These are phyloP conservation scores for Trichoderma virens DNA, from an alignment of 495 filamentous ascomycete species.

Conservation along the genomic window DNA sequence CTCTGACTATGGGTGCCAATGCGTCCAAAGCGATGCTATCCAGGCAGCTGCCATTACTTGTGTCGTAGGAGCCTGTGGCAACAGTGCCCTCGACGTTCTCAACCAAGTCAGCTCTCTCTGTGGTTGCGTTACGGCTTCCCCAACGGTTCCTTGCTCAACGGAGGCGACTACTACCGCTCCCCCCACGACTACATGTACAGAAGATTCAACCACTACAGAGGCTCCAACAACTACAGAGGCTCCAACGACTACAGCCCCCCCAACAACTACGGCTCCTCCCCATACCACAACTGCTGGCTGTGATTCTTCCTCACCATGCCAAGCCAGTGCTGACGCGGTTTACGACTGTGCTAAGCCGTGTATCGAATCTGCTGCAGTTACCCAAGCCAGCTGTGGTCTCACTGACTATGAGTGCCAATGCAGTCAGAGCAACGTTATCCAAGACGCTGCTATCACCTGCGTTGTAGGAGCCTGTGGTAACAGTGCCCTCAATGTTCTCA, in stretches of 20 bases:
- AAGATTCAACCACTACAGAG: no score
- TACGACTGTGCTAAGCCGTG: neutral
- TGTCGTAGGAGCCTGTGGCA: neutral
- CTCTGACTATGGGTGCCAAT: neutral
- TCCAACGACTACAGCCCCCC: no score
- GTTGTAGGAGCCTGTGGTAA: neutral
- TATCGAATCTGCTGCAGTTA: neutral
- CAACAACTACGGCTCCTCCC: no score
- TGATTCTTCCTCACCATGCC: neutral
- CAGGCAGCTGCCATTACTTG: neutral
- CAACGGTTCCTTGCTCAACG: neutral
- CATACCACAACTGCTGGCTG: neutral
- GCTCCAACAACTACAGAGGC: no score
- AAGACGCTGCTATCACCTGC: neutral
- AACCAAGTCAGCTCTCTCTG: constrained; percentile 5
- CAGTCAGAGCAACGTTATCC: constrained; percentile 7
- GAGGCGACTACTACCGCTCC: neutral
- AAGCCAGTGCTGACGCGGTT: neutral
- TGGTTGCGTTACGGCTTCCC: constrained; percentile 4
- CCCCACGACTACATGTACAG: no score
- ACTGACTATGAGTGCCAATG: constrained; percentile 15
- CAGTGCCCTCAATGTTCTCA: neutral
- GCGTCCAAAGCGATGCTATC: neutral
- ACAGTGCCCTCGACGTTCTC: neutral
- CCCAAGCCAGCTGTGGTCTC: neutral